Conservation (phyloP, 345 rosid species). For the Hirschfeldia incana region DNA sequence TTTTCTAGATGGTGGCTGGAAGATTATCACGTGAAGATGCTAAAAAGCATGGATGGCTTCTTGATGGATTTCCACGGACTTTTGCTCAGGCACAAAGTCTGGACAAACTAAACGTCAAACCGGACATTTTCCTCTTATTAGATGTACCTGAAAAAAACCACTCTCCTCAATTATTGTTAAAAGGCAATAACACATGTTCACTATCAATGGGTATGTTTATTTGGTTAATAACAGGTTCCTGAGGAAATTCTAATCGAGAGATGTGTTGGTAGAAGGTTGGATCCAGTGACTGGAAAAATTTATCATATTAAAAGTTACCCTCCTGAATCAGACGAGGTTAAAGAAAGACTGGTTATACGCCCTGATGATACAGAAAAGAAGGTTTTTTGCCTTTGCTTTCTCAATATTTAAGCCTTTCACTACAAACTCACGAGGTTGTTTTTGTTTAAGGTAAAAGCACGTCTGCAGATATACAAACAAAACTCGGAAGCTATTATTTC, state of each 20-base stretch:
- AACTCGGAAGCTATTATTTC: conserved; percentile 67
- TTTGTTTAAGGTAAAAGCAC: conserved; percentile 62
- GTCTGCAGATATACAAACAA: conserved; percentile 76
- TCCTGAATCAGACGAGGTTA: conserved; percentile 70
- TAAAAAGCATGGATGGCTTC: conserved; percentile 84
- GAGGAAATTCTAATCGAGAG: conserved; percentile 85
- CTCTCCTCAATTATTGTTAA: neutral
- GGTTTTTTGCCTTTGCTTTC: conserved; percentile 36
- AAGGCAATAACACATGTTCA: neutral
- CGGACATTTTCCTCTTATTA: conserved; percentile 69
- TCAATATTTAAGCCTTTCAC: neutral
- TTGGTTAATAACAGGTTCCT: conserved; percentile 79
- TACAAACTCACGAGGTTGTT: neutral
- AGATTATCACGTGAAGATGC: conserved; percentile 69
- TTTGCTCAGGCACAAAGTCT: conserved; percentile 76
- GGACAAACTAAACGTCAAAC: conserved; percentile 65
- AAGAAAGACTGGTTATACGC: conserved; percentile 76
- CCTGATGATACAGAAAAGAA: conserved; percentile 92
- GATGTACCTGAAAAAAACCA: conserved; percentile 52
- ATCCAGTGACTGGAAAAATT: conserved; percentile 73
- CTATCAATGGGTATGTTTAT: conserved; percentile 16
- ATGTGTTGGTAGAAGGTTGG: conserved; percentile 88
- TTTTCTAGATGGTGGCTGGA: conserved; percentile 61
- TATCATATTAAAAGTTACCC: conserved; percentile 73
- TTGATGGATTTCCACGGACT: conserved; percentile 88